Percentiles rank a stretch among this genome's conserved stretches.
Evolutionary conservation across 768 basidiomycete genomes (phyloP).

Genomic region (Agaricus bisporus): DNA sequence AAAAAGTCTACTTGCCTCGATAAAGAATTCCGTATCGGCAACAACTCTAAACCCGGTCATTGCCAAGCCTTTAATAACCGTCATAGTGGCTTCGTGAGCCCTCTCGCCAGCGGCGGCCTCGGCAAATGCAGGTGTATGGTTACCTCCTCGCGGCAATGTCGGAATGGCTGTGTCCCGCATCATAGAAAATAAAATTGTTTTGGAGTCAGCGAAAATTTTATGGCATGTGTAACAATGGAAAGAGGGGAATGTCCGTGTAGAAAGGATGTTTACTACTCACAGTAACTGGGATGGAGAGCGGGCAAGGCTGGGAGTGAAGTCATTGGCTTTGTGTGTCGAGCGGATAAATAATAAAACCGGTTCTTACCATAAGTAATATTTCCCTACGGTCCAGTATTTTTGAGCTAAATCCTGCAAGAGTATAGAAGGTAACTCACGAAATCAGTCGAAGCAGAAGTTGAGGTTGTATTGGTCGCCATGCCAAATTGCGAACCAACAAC

Average conservation of each 20-base stretch:
- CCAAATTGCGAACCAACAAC: constrained; percentile 40
- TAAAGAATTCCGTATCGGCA: constrained; percentile 50
- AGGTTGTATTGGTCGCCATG: constrained; percentile 23
- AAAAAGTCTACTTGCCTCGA: constrained; percentile 32
- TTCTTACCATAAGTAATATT: constrained; percentile 64
- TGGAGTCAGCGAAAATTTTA: background rate
- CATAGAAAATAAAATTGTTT: background rate
- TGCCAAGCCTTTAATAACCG: constrained; percentile 55
- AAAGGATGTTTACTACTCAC: constrained; percentile 32
- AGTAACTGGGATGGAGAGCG: constrained; percentile 56
- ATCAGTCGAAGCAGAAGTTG: constrained; percentile 63
- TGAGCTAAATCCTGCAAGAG: constrained; percentile 1
- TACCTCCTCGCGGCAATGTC: constrained; percentile 63
- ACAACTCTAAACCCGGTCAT: constrained; percentile 55
- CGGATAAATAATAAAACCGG: constrained; percentile 1
- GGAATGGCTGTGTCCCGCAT: constrained; percentile 51
- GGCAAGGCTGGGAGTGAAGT: constrained; percentile 43
- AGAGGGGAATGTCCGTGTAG: constrained; percentile 5
- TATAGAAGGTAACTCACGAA: constrained; percentile 46
- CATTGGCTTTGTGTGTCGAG: background rate
- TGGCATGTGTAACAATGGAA: background rate
- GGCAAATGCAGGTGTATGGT: constrained; percentile 68
- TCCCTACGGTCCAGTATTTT: constrained; percentile 37
- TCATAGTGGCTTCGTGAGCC: constrained; percentile 58
- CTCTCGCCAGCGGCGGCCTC: constrained; percentile 49